Conservation (phyloP, 768 basidiomycete species). For the Rhodotorula babjevae region DNA sequence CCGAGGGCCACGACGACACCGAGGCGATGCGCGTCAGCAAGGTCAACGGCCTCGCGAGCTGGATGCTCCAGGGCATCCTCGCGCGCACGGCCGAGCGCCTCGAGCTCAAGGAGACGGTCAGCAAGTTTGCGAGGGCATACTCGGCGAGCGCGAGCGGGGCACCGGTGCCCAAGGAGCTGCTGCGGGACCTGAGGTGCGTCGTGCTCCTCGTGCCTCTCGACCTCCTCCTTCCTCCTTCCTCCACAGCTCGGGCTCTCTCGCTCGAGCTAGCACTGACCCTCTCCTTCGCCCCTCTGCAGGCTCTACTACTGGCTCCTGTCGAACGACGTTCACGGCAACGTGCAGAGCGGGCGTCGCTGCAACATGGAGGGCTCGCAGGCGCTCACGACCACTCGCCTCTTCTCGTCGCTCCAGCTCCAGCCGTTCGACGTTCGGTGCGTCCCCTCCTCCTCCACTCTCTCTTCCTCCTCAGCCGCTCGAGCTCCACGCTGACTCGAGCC, state of each 20-base stretch:
- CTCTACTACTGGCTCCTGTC: constrained; percentile 36
- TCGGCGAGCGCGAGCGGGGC: constrained; percentile 26
- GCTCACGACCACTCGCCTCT: constrained; percentile 28
- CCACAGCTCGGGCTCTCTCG: no score
- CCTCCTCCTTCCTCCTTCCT: no score
- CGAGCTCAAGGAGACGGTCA: constrained; percentile 8
- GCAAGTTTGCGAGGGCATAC: constrained; percentile 31
- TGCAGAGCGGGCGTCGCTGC: constrained; percentile 32
- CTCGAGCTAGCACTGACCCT: background rate
- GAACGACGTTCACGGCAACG: constrained; percentile 38
- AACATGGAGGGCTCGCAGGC: constrained; percentile 38
- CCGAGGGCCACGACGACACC: constrained; percentile 28
- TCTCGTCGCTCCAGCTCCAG: constrained; percentile 32
- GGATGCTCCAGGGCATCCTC: constrained; percentile 37
- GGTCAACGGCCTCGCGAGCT: constrained; percentile 36
- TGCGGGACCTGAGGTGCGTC: constrained; percentile 24
- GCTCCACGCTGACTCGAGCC: background rate
- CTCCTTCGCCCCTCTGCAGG: background rate
- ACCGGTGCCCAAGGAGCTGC: constrained; percentile 19
- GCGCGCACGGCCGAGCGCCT: constrained; percentile 31
- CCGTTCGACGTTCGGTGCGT: constrained; percentile 35
- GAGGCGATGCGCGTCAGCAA: constrained; percentile 35
- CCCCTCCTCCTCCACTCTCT: no score
- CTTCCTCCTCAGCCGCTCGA: no score
- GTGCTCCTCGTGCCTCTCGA: no score